Evolutionary conservation across 2,329 filamentous ascomycete species (phyloP).

Genomic region (Pseudocercospora crystallina): DNA sequence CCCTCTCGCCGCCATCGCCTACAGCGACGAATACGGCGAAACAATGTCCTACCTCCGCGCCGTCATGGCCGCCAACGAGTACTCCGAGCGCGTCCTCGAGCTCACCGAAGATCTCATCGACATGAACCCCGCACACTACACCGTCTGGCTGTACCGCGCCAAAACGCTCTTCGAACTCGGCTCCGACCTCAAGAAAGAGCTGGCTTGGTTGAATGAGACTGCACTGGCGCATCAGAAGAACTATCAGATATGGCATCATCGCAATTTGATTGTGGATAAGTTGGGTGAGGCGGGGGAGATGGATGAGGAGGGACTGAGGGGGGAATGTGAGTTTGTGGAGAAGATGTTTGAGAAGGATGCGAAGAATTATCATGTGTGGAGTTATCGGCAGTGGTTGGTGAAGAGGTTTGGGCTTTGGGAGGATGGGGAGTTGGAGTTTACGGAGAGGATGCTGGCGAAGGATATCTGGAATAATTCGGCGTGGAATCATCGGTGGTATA

Average conservation of each 20-base stretch:
- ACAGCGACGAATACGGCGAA: slow-evolving; percentile 84
- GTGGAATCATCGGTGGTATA: slow-evolving; percentile 94
- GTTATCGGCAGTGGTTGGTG: slow-evolving; percentile 80
- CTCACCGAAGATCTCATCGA: slow-evolving; percentile 87
- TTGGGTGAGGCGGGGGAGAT: slow-evolving; percentile 34
- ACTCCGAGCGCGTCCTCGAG: slow-evolving; percentile 72
- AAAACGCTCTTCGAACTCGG: slow-evolving; percentile 69
- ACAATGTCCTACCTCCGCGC: slow-evolving; percentile 91
- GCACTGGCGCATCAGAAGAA: slow-evolving; percentile 88
- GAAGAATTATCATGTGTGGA: slow-evolving; percentile 99
- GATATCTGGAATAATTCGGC: slow-evolving; percentile 96
- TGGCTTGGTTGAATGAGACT: slow-evolving; percentile 81
- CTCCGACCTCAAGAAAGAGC: slow-evolving; percentile 67
- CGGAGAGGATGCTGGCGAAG: slow-evolving; percentile 69
- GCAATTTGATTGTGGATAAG: slow-evolving; percentile 57
- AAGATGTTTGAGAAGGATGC: slow-evolving; percentile 80
- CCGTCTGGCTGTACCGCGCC: slow-evolving; percentile 95
- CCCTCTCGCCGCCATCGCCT: slow-evolving; percentile 89
- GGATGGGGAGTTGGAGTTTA: slow-evolving; percentile 63
- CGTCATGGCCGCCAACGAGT: slow-evolving; percentile 85
- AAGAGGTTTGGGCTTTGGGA: slow-evolving; percentile 59
- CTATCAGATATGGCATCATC: slow-evolving; percentile 91
- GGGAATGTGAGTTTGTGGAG: slow-evolving; percentile 72
- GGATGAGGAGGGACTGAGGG: slow-evolving; percentile 5
- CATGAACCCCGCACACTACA: slow-evolving; percentile 97